Percentiles rank a stretch among this genome's conserved stretches.
phyloP scores from a whole-genome alignment of 1,284 basidiomycete genomes.

The Cystobasidium sp. region DNA sequence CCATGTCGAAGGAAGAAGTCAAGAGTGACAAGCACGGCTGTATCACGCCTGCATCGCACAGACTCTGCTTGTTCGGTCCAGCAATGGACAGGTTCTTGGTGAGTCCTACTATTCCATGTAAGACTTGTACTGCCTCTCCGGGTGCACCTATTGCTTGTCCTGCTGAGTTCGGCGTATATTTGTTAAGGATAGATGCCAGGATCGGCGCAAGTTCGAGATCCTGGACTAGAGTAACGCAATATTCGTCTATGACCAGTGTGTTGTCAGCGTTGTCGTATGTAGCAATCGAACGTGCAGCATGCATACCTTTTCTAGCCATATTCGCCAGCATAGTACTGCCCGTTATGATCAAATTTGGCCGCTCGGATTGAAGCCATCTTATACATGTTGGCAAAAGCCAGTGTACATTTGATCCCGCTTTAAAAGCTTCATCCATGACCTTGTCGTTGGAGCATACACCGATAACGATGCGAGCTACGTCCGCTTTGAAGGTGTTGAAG shows the following conservation, averaged over 20 bases:
- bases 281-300: background rate
- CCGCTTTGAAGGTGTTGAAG: slow-evolving; percentile 80
- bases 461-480: slow-evolving; percentile 79
- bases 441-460: slow-evolving; percentile 80
- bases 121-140: slow-evolving; percentile 51
- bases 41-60: slow-evolving; percentile 71
- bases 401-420: slow-evolving; percentile 1
- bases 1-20: slow-evolving; percentile 71
- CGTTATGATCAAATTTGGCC: slow-evolving; percentile 81
- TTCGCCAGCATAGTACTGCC: slow-evolving; percentile 81
- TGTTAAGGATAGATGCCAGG: slow-evolving; percentile 29
- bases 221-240: slow-evolving; percentile 65
- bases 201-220: slow-evolving; percentile 46
- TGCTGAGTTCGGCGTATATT: background rate
- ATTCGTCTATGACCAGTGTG: slow-evolving; percentile 62
- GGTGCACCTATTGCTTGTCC: slow-evolving; percentile 18
- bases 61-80: slow-evolving; percentile 64
- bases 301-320: slow-evolving; percentile 63
- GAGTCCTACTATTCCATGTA: slow-evolving; percentile 65
- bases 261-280: background rate
- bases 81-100: slow-evolving; percentile 83
- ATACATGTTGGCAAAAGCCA: slow-evolving; percentile 75
- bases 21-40: slow-evolving; percentile 68
- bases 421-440: slow-evolving; percentile 71
- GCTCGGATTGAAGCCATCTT: slow-evolving; percentile 68